Conservation (phyloP, 106 monocot species). For the Vanilla planifolia region DNA sequence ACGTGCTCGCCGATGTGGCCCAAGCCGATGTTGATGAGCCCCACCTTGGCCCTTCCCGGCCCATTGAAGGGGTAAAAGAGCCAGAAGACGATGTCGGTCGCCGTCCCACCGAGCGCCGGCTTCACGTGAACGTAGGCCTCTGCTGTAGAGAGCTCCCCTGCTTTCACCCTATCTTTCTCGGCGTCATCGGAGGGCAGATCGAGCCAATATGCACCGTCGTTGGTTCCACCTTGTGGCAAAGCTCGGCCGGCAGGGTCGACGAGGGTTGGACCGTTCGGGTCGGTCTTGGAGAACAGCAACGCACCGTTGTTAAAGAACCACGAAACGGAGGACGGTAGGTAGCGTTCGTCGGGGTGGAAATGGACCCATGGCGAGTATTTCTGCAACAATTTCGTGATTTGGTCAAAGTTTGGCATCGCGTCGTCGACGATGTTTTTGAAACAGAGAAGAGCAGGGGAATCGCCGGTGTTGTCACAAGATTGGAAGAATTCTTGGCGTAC, state of each 20-base stretch:
- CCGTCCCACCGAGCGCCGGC: slow-evolving; percentile 58
- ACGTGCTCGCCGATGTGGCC: slow-evolving; percentile 78
- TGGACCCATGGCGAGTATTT: slow-evolving; percentile 52
- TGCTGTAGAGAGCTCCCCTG: slow-evolving; percentile 43
- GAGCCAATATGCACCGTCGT: slow-evolving; percentile 73
- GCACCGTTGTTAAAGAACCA: slow-evolving; percentile 87
- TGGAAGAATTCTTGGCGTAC: too few relatives aligned
- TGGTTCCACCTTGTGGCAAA: slow-evolving; percentile 67
- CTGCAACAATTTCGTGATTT: slow-evolving; percentile 36
- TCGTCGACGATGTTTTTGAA: too few relatives aligned
- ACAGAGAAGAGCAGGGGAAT: too few relatives aligned
- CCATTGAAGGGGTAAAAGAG: slow-evolving; percentile 93
- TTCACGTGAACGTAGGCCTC: slow-evolving; percentile 62
- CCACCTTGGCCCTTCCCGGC: slow-evolving; percentile 42
- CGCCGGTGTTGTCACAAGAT: too few relatives aligned
- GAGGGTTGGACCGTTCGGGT: slow-evolving; percentile 5
- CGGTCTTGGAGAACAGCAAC: slow-evolving; percentile 43
- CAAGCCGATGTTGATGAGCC: slow-evolving; percentile 25
- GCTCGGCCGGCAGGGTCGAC: slow-evolving; percentile 40
- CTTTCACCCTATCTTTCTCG: slow-evolving; percentile 27
- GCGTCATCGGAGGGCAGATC: slow-evolving; percentile 53
- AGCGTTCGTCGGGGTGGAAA: slow-evolving; percentile 58
- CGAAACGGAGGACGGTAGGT: slow-evolving; percentile 61
- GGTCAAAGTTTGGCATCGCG: slow-evolving; percentile 58
- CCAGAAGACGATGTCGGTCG: slow-evolving; percentile 75